Percentiles rank a stretch among this genome's conserved stretches.
phyloP scores from a whole-genome alignment of 306 rosid genomes.

The Cucumis melo region DNA sequence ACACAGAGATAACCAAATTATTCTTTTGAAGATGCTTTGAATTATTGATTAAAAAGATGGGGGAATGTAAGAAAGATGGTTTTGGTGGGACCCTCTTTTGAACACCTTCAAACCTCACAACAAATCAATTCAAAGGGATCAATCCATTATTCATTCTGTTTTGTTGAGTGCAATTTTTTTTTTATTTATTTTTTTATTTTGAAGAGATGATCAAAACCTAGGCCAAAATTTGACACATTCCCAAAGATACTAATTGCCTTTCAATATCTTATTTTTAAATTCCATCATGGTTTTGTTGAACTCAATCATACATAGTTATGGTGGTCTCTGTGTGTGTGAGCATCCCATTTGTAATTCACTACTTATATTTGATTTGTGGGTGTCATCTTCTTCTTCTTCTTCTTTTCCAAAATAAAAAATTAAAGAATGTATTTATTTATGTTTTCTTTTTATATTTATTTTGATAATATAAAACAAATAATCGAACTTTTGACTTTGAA shows the following conservation, averaged over 20 bases:
- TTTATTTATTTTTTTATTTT: neutral
- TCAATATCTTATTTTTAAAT: neutral
- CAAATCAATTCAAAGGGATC: neutral
- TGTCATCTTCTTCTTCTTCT: too few species aligned
- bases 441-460: too few species aligned
- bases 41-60: neutral
- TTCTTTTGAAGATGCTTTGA: constrained; percentile 7
- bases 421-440: too few species aligned
- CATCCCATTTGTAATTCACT: neutral
- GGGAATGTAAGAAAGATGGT: neutral
- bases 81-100: neutral
- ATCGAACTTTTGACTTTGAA: too few species aligned
- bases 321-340: neutral
- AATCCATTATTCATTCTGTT: neutral
- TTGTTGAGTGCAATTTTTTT: neutral
- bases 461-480: too few species aligned
- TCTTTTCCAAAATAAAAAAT: too few species aligned
- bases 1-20: neutral
- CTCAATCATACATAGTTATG: neutral
- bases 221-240: neutral
- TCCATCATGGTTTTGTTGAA: neutral
- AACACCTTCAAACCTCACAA: neutral
- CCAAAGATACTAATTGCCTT: neutral
- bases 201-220: neutral
- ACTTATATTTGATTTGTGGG: neutral